Conservation (phyloP, 2,329 filamentous ascomycete genomes). For the Talaromyces sp. region DNA sequence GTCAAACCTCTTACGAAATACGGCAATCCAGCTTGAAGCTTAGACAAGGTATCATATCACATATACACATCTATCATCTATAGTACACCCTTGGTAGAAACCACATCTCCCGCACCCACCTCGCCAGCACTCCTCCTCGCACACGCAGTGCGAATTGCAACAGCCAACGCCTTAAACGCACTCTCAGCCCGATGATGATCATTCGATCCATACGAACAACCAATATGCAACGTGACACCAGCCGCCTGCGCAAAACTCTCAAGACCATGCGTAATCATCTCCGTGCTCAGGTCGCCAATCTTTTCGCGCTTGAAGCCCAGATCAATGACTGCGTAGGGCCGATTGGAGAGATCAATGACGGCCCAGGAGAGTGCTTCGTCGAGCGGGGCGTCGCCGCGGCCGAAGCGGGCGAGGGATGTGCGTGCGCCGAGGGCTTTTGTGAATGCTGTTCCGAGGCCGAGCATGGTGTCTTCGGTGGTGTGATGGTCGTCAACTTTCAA, state of each 20-base stretch:
- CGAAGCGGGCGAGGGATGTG: constrained; percentile 83
- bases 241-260: constrained; percentile 91
- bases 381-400: constrained; percentile 85
- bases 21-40: neutral
- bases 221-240: constrained; percentile 90
- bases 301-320: constrained; percentile 85
- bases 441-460: constrained; percentile 85
- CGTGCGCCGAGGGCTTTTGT: constrained; percentile 73
- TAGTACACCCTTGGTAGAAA: constrained; percentile 88
- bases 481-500: constrained; percentile 93
- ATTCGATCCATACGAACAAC: constrained; percentile 85
- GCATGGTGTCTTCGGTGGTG: constrained; percentile 92
- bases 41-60: neutral
- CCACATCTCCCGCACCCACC: constrained; percentile 84
- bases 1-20: neutral
- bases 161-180: constrained; percentile 92
- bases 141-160: constrained; percentile 78
- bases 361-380: constrained; percentile 93
- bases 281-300: constrained; percentile 86
- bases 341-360: constrained; percentile 91
- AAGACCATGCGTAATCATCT: constrained; percentile 97
- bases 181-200: constrained; percentile 96
- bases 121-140: constrained; percentile 71
- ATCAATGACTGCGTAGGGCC: constrained; percentile 80
- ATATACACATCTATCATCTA: constrained; percentile 12